phyloP scores from a whole-genome alignment of 768 basidiomycete species.

The Amanita fuliginea region DNA sequence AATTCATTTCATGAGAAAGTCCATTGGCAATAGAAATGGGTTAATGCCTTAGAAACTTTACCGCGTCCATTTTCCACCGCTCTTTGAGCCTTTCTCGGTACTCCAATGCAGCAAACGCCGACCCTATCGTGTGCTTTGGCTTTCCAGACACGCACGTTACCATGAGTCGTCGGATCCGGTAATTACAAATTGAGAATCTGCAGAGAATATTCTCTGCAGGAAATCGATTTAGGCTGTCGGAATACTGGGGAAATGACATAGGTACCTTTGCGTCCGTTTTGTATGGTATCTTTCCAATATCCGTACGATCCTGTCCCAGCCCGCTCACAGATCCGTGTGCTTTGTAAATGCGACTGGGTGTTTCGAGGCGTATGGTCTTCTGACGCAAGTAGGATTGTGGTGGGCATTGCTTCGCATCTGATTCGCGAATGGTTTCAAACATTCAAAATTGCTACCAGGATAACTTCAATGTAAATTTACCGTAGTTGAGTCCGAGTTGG shows the following conservation, averaged over 20 bases:
- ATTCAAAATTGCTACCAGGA: not conserved
- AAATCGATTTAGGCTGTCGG: not conserved
- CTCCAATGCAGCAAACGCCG: slow-evolving; percentile 82
- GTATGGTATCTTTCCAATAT: slow-evolving; percentile 98
- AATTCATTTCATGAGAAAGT: not conserved
- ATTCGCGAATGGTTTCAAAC: not conserved
- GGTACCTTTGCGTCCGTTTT: slow-evolving; percentile 95
- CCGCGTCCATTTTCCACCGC: slow-evolving; percentile 80
- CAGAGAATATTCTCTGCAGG: slow-evolving; percentile 66
- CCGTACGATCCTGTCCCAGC: slow-evolving; percentile 90
- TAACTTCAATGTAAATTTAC: no score
- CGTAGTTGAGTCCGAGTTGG: no score
- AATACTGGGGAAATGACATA: slow-evolving; percentile 9
- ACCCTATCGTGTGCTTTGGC: slow-evolving; percentile 86
- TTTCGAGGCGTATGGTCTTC: slow-evolving; percentile 88
- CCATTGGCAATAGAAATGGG: not conserved
- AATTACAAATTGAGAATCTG: slow-evolving; percentile 84
- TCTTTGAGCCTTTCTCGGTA: slow-evolving; percentile 84
- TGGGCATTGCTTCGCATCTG: slow-evolving; percentile 85
- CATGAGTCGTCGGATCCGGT: slow-evolving; percentile 92
- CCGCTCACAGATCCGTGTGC: slow-evolving; percentile 97
- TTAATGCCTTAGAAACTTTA: slow-evolving; percentile 54
- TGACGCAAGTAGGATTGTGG: slow-evolving; percentile 84
- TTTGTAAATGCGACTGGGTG: slow-evolving; percentile 91
- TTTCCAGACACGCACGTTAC: slow-evolving; percentile 94